Conservation (phyloP, 2,329 filamentous ascomycete genomes). For the Ophiostoma populinum region DNA sequence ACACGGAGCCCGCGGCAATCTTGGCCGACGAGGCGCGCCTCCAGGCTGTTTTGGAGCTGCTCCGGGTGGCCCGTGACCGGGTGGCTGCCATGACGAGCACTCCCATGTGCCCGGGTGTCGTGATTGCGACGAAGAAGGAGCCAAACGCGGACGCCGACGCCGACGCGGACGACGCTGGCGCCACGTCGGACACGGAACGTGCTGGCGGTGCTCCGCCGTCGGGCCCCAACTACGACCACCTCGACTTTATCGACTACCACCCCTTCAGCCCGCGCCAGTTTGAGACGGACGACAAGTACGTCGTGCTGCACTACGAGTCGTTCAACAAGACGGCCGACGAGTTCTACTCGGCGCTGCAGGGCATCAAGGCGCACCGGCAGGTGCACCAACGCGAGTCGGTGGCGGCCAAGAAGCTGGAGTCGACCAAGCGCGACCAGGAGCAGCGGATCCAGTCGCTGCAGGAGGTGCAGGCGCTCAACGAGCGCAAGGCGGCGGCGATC, state of each 20-base stretch:
- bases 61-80: constrained; percentile 53
- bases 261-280: constrained; percentile 78
- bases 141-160: background rate
- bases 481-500: constrained; percentile 77
- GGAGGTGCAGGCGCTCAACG: constrained; percentile 63
- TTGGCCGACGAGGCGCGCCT: constrained; percentile 48
- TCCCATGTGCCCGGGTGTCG: constrained; percentile 61
- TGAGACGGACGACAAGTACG: constrained; percentile 43
- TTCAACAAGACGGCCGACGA: constrained; percentile 93
- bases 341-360: constrained; percentile 93
- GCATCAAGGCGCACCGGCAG: constrained; percentile 74
- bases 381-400: constrained; percentile 65
- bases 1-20: constrained; percentile 45
- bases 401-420: constrained; percentile 70
- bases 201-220: constrained; percentile 2
- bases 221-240: constrained; percentile 9
- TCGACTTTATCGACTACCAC: constrained; percentile 89
- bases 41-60: constrained; percentile 46
- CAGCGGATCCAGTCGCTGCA: constrained; percentile 74
- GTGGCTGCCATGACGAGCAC: constrained; percentile 49
- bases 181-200: too few relatives aligned
- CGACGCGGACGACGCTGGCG: constrained; percentile 1
- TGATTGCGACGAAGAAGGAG: constrained; percentile 52
- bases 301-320: constrained; percentile 59
- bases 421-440: constrained; percentile 67